Base-by-base conservation (phyloP, 2,329 filamentous ascomycete genomes). In the Fusarium sp. region DNA sequence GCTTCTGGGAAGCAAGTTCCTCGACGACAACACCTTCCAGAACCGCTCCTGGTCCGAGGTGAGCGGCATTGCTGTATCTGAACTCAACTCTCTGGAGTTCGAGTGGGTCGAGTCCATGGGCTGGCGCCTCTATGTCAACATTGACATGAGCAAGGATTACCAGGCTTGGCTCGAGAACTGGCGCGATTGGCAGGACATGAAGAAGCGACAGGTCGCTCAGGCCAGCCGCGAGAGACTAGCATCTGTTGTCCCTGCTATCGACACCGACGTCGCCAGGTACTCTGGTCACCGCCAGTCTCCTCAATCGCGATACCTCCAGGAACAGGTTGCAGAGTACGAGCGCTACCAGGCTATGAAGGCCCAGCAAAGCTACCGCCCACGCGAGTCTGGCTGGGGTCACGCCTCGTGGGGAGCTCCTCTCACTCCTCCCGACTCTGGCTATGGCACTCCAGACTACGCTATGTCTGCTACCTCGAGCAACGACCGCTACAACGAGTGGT, bases 11-110 rank as follows among this genome's bases (percentile, higher is more conserved):
- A 97, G 94, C 88, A 98, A 98, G 83, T 98, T 97, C 77, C 85
- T 97, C 72, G 94, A 98, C 77, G 94, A 97, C 85, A 97, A 97
- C 82, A 98, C 94, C 8, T 98, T 98, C 82, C 94, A 97, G 85
- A 98, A 97, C 83, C 92, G 93, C 58, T 97, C 94, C 2, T 98
- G 94, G 94, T 93, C 94, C 8, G 94, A 98, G 78, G 94, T 98
- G 55, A 97, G 94, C 81, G 93, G 93, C 67, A 97, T 98, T 72
- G 86, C 91, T 32, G 94, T 97, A 22, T 82, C 87, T 5, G 94
- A 97, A 77, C 86, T 98, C 73, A 97, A 97, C 82, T 85, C 87
- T 65, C 87, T 97, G 79, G 94, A 98, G 84, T 89, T 91, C 75
- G 92, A 97, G 74, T 98, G 94, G 94, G 86, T 98, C 43, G 86